Base-by-base conservation (phyloP, 2,329 filamentous ascomycete species). In the Polytolypa hystricis region DNA sequence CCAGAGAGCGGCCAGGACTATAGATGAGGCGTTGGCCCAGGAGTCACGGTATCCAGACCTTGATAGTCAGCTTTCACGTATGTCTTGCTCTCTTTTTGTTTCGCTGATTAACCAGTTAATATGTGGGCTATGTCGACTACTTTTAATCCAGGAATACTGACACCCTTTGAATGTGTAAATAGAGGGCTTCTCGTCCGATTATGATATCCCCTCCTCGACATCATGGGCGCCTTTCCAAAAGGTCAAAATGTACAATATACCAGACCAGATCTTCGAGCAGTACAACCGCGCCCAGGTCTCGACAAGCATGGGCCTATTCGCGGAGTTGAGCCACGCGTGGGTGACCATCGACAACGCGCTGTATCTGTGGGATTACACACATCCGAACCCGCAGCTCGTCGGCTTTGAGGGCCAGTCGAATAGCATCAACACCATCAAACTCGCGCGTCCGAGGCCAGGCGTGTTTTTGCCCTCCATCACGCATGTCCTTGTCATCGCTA, bases 331-430 rank as follows among this genome's bases (percentile, higher is more conserved):
- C 52, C 86, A 96, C 60, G 91, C 89, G 19, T 98, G 87, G 83
- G 83, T 94, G 38, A 77, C 84, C 16, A 91, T 98, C 55, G 91
- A 98, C 64, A 95, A 93, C 63, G 84, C 84, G 43, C 70, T 98
- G 30, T 98, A 95, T 56, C 70, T 98, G 11, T 98, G 93, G 93
- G 89, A 98, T 61, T 98, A 95, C 58, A 94, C 86, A 5, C 75
- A 85, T 55, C 78, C 84, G n/a, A 84, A 89, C 48, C 85, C 89
- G 4, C 84, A 94, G 55, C 70, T 95, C 28, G 81, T 94, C 46
- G 89, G 89, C 12, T 95, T 84, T 52, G 89, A 96, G 56, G 86
- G 94, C 48, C 82, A 89, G 58, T 70, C 78, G 5, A 79, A 93
- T 56, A 84, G 78, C 46, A 96, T 98, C 50, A 86, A 85, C 28